Conservation (phyloP, 139 green algal genomes). For the Penium margaritaceum region DNA sequence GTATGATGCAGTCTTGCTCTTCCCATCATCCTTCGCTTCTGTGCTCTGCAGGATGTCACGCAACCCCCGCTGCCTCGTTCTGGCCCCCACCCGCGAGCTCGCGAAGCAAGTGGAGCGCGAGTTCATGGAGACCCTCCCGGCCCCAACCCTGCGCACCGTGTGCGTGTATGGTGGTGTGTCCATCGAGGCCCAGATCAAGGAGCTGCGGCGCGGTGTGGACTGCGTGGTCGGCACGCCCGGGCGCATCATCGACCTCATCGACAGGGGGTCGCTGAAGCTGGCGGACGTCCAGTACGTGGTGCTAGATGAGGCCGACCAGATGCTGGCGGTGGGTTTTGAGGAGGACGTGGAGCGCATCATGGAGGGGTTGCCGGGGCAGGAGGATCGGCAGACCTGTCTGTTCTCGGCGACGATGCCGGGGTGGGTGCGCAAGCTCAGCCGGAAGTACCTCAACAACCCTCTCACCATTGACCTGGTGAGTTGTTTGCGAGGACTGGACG, state of each 20-base stretch:
- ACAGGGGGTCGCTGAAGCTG: constrained; percentile 69
- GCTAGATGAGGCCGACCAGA: constrained; percentile 95
- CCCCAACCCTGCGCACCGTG: constrained; percentile 60
- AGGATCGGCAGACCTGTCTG: constrained; percentile 83
- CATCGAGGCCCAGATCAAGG: constrained; percentile 51
- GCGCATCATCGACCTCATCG: constrained; percentile 89
- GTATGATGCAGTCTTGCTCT: not conserved
- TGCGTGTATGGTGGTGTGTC: constrained; percentile 83
- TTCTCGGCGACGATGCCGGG: constrained; percentile 91
- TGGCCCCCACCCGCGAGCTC: constrained; percentile 94
- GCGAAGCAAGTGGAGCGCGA: constrained; percentile 93
- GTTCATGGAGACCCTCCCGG: constrained; percentile 66
- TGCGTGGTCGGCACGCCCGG: constrained; percentile 93
- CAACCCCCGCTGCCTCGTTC: constrained; percentile 71
- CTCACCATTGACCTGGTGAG: constrained; percentile 88
- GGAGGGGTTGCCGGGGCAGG: constrained; percentile 54
- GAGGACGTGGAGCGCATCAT: constrained; percentile 96
- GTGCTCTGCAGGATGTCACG: constrained; percentile 35
- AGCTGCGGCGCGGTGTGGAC: constrained; percentile 66
- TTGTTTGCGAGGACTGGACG: constrained; percentile 6
- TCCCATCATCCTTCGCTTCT: not conserved
- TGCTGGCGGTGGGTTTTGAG: constrained; percentile 95
- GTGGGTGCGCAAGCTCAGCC: constrained; percentile 85
- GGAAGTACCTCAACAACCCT: constrained; percentile 69
- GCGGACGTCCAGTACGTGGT: constrained; percentile 72